Percentiles rank a stretch among this genome's conserved stretches.
These are phyloP conservation scores for Boletellus ananiceps DNA, from an alignment of 768 basidiomycete species.

Conservation along the genomic window DNA sequence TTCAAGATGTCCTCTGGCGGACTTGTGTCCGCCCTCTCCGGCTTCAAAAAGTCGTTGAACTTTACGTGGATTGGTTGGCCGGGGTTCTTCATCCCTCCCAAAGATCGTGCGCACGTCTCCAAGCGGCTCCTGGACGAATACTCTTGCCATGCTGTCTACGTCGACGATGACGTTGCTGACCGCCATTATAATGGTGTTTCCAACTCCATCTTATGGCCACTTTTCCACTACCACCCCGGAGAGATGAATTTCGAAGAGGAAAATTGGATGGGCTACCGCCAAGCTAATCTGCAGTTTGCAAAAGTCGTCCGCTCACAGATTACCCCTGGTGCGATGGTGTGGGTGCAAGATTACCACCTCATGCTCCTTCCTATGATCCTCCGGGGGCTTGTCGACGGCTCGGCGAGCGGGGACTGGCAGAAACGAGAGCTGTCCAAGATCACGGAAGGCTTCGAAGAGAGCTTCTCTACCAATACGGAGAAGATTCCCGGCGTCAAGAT, in stretches of 20 bases:
- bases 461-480: slow-evolving; percentile 32
- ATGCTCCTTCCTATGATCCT: slow-evolving; percentile 97
- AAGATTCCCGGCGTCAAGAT: slow-evolving; percentile 77
- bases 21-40: slow-evolving; percentile 92
- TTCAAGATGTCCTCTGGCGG: slow-evolving; percentile 99
- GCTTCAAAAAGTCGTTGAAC: slow-evolving; percentile 96
- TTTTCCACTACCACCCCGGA: slow-evolving; percentile 99
- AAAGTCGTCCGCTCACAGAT: slow-evolving; percentile 80
- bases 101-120: slow-evolving; percentile 90
- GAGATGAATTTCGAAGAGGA: slow-evolving; percentile 99
- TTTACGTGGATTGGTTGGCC: slow-evolving; percentile 99
- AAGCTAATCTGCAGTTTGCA: slow-evolving; percentile 93
- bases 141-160: slow-evolving; percentile 95
- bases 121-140: slow-evolving; percentile 91
- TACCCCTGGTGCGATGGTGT: slow-evolving; percentile 88
- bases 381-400: slow-evolving; percentile 82
- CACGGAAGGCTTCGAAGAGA: slow-evolving; percentile 63
- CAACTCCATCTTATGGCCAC: slow-evolving; percentile 98
- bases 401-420: slow-evolving; percentile 51
- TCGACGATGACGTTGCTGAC: slow-evolving; percentile 98
- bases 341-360: slow-evolving; percentile 98
- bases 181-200: slow-evolving; percentile 98
- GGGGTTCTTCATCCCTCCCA: slow-evolving; percentile 87
- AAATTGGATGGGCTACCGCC: slow-evolving; percentile 96
- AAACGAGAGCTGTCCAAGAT: slow-evolving; percentile 61